Evolutionary conservation across 768 basidiomycete genomes (phyloP).

Genomic region (Amanita brunnescens): DNA sequence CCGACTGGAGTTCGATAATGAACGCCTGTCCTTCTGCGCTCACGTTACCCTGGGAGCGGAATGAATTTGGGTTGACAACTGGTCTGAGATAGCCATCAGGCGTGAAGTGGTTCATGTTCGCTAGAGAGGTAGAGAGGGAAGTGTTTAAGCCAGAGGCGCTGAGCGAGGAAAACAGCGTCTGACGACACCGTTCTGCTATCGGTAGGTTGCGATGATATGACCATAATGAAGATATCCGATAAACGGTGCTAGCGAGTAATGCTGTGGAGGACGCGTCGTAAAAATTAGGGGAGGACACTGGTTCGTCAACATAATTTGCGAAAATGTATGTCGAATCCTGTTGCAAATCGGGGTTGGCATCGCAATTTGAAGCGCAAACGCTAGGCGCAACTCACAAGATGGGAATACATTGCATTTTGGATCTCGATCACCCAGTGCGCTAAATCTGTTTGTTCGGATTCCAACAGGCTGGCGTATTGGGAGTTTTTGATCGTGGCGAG

Average conservation of each 20-base stretch:
- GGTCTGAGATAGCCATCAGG: constrained; percentile 61
- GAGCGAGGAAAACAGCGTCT: constrained; percentile 21
- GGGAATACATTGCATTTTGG: constrained; percentile 57
- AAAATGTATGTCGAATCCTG: constrained; percentile 46
- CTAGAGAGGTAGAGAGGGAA: constrained; percentile 5
- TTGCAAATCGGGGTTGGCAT: background rate
- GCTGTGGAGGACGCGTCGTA: constrained; percentile 67
- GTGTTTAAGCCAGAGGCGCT: constrained; percentile 11
- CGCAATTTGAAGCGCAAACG: background rate
- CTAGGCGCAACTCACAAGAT: constrained; percentile 37
- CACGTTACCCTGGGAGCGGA: constrained; percentile 33
- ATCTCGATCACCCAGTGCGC: constrained; percentile 64
- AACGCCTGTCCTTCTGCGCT: constrained; percentile 81
- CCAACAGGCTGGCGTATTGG: constrained; percentile 38
- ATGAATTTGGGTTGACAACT: constrained; percentile 65
- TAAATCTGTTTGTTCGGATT: constrained; percentile 48
- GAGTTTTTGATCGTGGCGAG: constrained; percentile 65
- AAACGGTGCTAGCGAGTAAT: constrained; percentile 69
- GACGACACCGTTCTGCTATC: constrained; percentile 47
- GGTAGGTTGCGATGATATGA: constrained; percentile 42
- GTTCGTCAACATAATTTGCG: constrained; percentile 57
- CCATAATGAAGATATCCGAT: constrained; percentile 53
- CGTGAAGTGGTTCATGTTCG: constrained; percentile 37
- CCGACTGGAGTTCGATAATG: constrained; percentile 64
- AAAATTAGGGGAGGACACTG: constrained; percentile 42